These are phyloP conservation scores for Metschnikowia peoriensis DNA, from an alignment of 805 yeast genomes.

Conservation along the genomic window DNA sequence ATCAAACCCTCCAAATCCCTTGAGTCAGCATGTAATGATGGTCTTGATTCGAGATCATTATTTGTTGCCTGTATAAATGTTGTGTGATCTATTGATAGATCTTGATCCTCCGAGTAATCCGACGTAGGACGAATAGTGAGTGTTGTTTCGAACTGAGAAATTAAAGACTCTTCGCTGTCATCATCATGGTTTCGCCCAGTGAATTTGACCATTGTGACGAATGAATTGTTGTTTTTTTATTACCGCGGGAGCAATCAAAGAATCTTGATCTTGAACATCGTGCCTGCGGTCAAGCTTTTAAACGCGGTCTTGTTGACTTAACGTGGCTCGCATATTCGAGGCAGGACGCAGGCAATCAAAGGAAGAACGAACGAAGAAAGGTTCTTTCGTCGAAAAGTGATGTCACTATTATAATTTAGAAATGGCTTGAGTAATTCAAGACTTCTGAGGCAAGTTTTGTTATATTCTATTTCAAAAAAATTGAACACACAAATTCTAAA, in stretches of 20 bases:
- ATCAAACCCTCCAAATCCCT: neutral
- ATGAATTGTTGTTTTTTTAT: neutral
- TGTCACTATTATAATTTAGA: too few species aligned
- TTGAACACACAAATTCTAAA: too few species aligned
- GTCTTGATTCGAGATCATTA: constrained; percentile 16
- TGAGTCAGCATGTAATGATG: neutral
- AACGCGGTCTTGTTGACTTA: neutral
- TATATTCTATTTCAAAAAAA: neutral
- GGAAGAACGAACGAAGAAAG: too few species aligned
- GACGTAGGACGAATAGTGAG: constrained; percentile 39
- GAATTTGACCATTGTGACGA: constrained; percentile 7
- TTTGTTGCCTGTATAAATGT: constrained; percentile 27
- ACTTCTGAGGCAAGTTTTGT: too few species aligned
- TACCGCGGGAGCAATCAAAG: neutral
- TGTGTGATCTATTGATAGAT: constrained; percentile 42
- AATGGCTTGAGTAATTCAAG: too few species aligned
- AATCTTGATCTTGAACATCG: neutral
- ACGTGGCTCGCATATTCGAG: neutral
- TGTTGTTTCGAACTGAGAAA: constrained; percentile 44
- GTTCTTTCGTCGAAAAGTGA: too few species aligned
- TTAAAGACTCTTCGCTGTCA: constrained; percentile 18
- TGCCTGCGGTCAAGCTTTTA: neutral
- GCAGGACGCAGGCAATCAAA: neutral
- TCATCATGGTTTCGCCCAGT: constrained; percentile 10
- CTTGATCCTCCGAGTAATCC: constrained; percentile 31